phyloP scores from a whole-genome alignment of 2,329 filamentous ascomycete genomes.

The Magnaporthiopsis incrustans region DNA sequence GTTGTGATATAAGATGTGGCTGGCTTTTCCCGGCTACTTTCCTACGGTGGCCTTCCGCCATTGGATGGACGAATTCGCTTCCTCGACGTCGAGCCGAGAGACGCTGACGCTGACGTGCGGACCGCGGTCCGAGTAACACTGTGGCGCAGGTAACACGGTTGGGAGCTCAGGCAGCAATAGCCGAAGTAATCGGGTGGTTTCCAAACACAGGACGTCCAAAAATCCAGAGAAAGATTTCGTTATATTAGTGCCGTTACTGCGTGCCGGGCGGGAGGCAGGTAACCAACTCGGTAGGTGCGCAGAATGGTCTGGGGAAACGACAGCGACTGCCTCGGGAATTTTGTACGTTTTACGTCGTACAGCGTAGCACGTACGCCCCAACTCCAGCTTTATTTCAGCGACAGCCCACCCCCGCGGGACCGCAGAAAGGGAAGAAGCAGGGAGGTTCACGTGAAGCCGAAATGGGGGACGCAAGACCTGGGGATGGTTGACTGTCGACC shows the following conservation, averaged over 20 bases:
- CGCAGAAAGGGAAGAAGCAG: background rate
- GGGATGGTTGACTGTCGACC: background rate
- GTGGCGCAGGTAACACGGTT: background rate
- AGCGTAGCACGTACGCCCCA: background rate
- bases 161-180: too few relatives aligned
- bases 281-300: background rate
- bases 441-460: background rate
- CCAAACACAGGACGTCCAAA: background rate
- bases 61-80: background rate
- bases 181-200: background rate
- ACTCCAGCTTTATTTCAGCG: background rate
- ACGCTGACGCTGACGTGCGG: too few relatives aligned
- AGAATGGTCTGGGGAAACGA: background rate
- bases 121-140: background rate
- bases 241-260: too few relatives aligned
- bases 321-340: background rate
- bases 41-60: background rate
- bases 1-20: too few relatives aligned
- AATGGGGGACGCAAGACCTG: background rate
- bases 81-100: background rate
- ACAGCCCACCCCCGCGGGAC: background rate
- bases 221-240: background rate
- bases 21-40: background rate
- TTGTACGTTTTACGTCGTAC: background rate
- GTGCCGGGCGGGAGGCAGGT: background rate